Evolutionary conservation across 2,329 filamentous ascomycete genomes (phyloP).

Genomic region (Colletotrichum scovillei): DNA sequence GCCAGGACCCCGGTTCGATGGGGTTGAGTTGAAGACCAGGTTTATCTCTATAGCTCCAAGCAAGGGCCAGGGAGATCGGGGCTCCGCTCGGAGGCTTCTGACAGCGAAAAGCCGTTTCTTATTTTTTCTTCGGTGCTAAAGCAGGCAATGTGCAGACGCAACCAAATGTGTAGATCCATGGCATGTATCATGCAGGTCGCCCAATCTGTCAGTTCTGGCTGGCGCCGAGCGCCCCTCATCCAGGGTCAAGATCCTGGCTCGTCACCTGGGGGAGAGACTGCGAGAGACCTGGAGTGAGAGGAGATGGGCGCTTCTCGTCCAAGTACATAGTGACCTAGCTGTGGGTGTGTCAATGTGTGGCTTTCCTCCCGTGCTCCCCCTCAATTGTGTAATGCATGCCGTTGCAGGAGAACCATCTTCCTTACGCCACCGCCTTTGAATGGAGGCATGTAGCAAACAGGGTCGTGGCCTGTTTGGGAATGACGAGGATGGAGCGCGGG

Average conservation of each 20-base stretch:
- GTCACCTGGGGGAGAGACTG: constrained; percentile 17
- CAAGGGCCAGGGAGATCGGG: constrained; percentile 35
- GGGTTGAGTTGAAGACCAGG: constrained; percentile 27
- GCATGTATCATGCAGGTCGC: constrained; percentile 32
- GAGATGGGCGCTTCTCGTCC: background rate
- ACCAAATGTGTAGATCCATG: constrained; percentile 31
- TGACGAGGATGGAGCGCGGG: constrained; percentile 21
- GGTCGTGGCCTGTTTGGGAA: constrained; percentile 34
- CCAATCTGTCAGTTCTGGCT: constrained; percentile 33
- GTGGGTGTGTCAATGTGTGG: background rate
- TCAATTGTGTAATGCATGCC: constrained; percentile 15
- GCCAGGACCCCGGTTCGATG: constrained; percentile 31
- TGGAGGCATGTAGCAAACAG: constrained; percentile 28
- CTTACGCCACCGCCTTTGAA: constrained; percentile 25
- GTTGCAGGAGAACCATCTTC: background rate
- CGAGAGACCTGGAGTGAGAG: background rate
- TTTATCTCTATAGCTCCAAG: constrained; percentile 24
- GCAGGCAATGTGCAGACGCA: constrained; percentile 23
- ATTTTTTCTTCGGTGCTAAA: constrained; percentile 31
- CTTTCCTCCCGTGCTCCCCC: background rate
- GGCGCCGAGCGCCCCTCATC: constrained; percentile 29
- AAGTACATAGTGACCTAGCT: background rate
- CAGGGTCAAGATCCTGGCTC: constrained; percentile 25
- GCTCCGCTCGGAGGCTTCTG: constrained; percentile 32
- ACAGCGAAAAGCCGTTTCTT: constrained; percentile 36